Base-by-base conservation (phyloP, 2,329 filamentous ascomycete species). In the Cladosporium halotolerans region DNA sequence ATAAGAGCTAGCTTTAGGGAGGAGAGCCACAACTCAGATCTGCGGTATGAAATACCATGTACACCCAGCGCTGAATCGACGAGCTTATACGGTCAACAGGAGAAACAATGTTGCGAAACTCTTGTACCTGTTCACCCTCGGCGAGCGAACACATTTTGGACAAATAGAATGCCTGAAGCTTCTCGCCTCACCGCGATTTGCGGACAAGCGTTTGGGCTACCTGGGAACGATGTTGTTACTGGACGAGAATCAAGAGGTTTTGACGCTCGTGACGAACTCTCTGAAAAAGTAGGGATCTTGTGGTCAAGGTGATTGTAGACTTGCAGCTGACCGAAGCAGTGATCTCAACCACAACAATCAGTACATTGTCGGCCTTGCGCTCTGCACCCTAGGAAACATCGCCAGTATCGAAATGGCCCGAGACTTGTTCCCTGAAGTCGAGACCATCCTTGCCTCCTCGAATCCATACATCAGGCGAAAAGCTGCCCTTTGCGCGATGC, bases 131-230 rank as follows among this genome's bases (percentile, higher is more conserved):
- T 99, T 99, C 73, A 99, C 93, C 1, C 81, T 99, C 40, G 93
- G 93, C 60, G 93, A 99, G 75, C 83, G 93, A 66, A 99, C 93
- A 54, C 93, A 99, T 73, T 99, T 99, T 70, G 93, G 93, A 48
- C 93, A 99, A 78, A 99, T 99, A 69, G 93, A 99, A 82, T 99
- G 93, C 72, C 80, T 99, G 66, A 99, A 99, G 75, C 82, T 99
- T 47, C 82, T 99, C 55, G 93, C 93, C 55, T 99, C 93, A 39
- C 91, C 95, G 60, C 89, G 92, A 55, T 99, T 99, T 68, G 93
- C 93, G 62, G 93, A 99, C 78, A 99, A 99, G 76, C 85, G 93
- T 45, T 75, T 99, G 63, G 93, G 93, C 39, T 96, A 99, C 68
- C 76, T 99, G 61, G 93, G 93, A 19, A 99, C 93, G 14, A 99